phyloP scores from a whole-genome alignment of 2,329 filamentous ascomycete species.

The Calonectria pseudoreteaudii region DNA sequence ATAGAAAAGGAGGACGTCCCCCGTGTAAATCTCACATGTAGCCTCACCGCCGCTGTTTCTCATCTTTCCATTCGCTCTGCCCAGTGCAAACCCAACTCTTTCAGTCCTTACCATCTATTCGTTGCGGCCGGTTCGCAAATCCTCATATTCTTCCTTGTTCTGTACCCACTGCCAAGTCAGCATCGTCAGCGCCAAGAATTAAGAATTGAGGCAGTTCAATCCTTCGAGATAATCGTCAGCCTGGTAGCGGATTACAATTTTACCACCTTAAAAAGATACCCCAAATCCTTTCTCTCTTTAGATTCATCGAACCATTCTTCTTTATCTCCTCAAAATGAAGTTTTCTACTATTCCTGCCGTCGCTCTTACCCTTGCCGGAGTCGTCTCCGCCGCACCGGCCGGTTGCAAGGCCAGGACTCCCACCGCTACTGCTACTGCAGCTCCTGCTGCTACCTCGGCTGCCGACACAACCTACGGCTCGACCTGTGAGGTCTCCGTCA shows the following conservation, averaged over 20 bases:
- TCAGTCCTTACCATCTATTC: constrained; percentile 1
- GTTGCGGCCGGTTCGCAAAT: constrained; percentile 13
- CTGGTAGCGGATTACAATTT: not conserved
- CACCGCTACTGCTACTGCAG: not conserved
- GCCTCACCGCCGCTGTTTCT: not conserved
- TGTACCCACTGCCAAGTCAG: not conserved
- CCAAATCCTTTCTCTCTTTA: not conserved
- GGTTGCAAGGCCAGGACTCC: not conserved
- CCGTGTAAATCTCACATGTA: not conserved
- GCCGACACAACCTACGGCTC: not conserved
- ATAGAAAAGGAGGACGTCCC: not conserved
- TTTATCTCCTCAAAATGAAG: constrained; percentile 33
- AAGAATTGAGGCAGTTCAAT: constrained; percentile 5
- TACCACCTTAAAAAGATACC: constrained; percentile 4
- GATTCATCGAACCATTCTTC: not conserved
- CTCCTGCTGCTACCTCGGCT: not conserved
- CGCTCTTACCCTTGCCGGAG: constrained; percentile 29
- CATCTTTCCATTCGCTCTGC: constrained; percentile 2
- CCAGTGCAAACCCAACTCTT: constrained; percentile 10
- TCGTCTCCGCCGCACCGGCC: constrained; percentile 30
- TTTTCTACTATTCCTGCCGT: constrained; percentile 37
- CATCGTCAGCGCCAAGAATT: constrained; percentile 10
- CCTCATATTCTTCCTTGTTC: not conserved
- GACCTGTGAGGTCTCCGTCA: not conserved
- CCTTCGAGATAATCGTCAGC: not conserved